phyloP scores from a whole-genome alignment of 352 stramenopile species.

The Globisporangium parvum region DNA sequence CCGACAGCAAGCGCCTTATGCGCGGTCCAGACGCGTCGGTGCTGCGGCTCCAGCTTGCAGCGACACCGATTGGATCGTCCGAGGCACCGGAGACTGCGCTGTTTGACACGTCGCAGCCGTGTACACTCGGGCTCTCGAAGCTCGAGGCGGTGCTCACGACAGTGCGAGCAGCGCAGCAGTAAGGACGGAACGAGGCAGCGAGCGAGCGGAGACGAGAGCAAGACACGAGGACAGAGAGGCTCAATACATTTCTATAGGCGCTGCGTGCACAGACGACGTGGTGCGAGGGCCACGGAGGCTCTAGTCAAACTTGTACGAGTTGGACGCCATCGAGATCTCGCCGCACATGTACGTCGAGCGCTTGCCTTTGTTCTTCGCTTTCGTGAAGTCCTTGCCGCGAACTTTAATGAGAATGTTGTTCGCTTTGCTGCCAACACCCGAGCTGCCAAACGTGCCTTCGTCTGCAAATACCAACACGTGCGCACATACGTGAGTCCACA shows the following conservation, averaged over 20 bases:
- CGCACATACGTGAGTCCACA: too few species aligned
- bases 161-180: constrained; percentile 11
- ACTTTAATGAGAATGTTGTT: constrained; percentile 97
- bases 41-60: constrained; percentile 27
- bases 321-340: constrained; percentile 90
- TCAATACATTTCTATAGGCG: constrained; percentile 18
- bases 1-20: too few species aligned
- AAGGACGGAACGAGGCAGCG: neutral
- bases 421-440: constrained; percentile 96
- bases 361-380: constrained; percentile 99
- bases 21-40: constrained; percentile 12
- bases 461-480: constrained; percentile 37
- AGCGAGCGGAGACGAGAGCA: neutral
- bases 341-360: constrained; percentile 94
- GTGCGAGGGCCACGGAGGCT: neutral
- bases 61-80: constrained; percentile 3
- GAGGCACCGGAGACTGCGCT: constrained; percentile 10
- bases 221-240: neutral
- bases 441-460: constrained; percentile 93
- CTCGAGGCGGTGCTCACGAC: constrained; percentile 29
- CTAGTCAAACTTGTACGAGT: constrained; percentile 92
- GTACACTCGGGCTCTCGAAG: constrained; percentile 26
- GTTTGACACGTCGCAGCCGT: constrained; percentile 43
- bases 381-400: constrained; percentile 98
- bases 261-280: neutral